Conservation (phyloP, 1,284 basidiomycete species). For the Trametes sp. region DNA sequence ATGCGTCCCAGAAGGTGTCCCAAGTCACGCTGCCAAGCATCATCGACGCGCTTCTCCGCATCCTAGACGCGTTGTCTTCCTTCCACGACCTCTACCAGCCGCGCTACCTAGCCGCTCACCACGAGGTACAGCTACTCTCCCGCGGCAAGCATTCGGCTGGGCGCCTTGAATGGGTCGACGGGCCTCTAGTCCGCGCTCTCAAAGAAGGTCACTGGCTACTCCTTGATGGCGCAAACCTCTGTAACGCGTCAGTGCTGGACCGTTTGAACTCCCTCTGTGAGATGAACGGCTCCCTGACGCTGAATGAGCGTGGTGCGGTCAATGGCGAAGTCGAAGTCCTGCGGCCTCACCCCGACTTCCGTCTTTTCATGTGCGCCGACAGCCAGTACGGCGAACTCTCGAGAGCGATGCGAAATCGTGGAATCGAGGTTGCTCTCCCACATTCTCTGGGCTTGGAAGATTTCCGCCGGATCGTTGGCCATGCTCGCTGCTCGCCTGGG, state of each 20-base stretch:
- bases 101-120: slow-evolving; percentile 17
- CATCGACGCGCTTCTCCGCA: not conserved
- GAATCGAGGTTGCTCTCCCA: slow-evolving; percentile 82
- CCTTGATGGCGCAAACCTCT: slow-evolving; percentile 94
- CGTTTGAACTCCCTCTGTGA: slow-evolving; percentile 98
- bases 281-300: slow-evolving; percentile 77
- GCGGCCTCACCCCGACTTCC: slow-evolving; percentile 87
- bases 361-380: slow-evolving; percentile 95
- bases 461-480: slow-evolving; percentile 51
- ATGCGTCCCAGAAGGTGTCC: not conserved
- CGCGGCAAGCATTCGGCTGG: slow-evolving; percentile 46
- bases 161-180: slow-evolving; percentile 96
- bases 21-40: not conserved
- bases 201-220: slow-evolving; percentile 91
- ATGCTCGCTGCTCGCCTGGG: slow-evolving; percentile 54
- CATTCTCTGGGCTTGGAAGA: slow-evolving; percentile 53
- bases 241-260: slow-evolving; percentile 95
- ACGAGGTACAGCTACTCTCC: slow-evolving; percentile 22
- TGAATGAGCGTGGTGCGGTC: slow-evolving; percentile 92
- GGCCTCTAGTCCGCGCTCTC: slow-evolving; percentile 91
- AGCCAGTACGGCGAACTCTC: slow-evolving; percentile 94
- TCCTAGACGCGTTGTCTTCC: slow-evolving; percentile 16
- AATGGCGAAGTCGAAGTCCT: slow-evolving; percentile 80
- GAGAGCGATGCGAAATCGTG: slow-evolving; percentile 98
- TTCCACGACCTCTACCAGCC: slow-evolving; percentile 14